phyloP scores from a whole-genome alignment of 495 filamentous ascomycete genomes.

The Hyaloscypha bicolor region DNA sequence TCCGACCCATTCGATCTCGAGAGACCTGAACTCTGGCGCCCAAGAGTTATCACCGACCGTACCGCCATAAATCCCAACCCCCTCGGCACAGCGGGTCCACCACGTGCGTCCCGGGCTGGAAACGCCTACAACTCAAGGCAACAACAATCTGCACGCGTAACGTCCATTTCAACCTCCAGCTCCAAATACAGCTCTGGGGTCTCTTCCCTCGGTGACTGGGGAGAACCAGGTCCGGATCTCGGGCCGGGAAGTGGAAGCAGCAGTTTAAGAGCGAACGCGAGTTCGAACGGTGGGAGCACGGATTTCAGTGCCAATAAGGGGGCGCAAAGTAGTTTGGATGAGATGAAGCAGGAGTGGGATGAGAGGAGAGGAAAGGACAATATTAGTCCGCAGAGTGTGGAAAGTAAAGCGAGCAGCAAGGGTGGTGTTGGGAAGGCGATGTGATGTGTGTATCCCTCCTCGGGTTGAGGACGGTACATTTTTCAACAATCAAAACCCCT shows the following conservation, averaged over 20 bases:
- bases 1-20: slow-evolving; percentile 71
- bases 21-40: slow-evolving; percentile 48
- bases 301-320: slow-evolving; percentile 14
- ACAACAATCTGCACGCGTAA: background rate
- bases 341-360: slow-evolving; percentile 16
- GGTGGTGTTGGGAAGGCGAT: slow-evolving; percentile 30
- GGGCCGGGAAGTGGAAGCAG: slow-evolving; percentile 23
- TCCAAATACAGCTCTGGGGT: slow-evolving; percentile 51
- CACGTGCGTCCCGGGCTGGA: background rate
- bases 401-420: slow-evolving; percentile 20
- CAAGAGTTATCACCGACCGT: slow-evolving; percentile 19
- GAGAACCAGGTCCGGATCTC: slow-evolving; percentile 55
- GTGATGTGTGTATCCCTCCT: slow-evolving; percentile 8
- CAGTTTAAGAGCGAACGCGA: slow-evolving; percentile 25
- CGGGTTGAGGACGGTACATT: background rate
- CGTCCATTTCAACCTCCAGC: slow-evolving; percentile 25
- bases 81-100: slow-evolving; percentile 26
- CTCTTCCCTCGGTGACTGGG: slow-evolving; percentile 48
- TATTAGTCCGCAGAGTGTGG: slow-evolving; percentile 26
- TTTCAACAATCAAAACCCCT: background rate
- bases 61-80: slow-evolving; percentile 18
- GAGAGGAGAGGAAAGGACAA: slow-evolving; percentile 15
- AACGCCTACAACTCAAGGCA: background rate
- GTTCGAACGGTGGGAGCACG: slow-evolving; percentile 11
- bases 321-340: slow-evolving; percentile 8